phyloP scores from a whole-genome alignment of 2,329 filamentous ascomycete species.

The Rachicladosporium sp. region DNA sequence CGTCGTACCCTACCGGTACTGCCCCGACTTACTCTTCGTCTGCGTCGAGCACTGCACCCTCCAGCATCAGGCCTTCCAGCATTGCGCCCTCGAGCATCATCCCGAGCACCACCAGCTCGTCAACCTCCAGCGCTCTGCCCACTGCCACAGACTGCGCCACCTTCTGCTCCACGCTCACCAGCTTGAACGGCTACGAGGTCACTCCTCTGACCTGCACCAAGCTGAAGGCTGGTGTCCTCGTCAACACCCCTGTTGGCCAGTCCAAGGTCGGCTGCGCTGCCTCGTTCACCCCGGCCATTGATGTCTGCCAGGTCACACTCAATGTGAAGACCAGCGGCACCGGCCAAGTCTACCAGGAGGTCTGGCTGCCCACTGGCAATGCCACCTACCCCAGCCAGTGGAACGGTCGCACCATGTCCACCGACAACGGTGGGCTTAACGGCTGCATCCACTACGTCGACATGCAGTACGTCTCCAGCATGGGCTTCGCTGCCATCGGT shows the following conservation, averaged over 20 bases:
- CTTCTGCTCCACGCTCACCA: constrained; percentile 4
- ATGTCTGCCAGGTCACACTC: constrained; percentile 30
- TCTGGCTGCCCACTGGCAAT: constrained; percentile 31
- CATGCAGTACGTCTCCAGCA: constrained; percentile 19
- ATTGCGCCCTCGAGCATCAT: background rate
- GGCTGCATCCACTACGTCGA: constrained; percentile 23
- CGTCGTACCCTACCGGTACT: background rate
- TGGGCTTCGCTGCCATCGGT: constrained; percentile 23
- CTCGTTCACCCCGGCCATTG: constrained; percentile 16
- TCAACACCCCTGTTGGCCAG: constrained; percentile 3
- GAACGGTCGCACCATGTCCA: constrained; percentile 24
- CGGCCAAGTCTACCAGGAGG: constrained; percentile 32
- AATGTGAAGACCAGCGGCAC: constrained; percentile 28
- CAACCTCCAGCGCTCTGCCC: constrained; percentile 2
- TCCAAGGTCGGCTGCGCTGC: constrained; percentile 11
- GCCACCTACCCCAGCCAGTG: constrained; percentile 10
- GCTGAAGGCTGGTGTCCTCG: constrained; percentile 1
- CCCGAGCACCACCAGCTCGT: background rate
- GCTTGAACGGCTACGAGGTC: constrained; percentile 5
- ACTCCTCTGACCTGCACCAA: constrained; percentile 6
- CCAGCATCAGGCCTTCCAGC: background rate
- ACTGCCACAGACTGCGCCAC: constrained; percentile 4
- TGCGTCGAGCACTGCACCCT: too few relatives aligned
- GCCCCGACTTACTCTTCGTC: background rate
- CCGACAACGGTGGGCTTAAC: constrained; percentile 24